These are phyloP conservation scores for Phytophthora pistaciae DNA, from an alignment of 352 stramenopile species.

Conservation along the genomic window DNA sequence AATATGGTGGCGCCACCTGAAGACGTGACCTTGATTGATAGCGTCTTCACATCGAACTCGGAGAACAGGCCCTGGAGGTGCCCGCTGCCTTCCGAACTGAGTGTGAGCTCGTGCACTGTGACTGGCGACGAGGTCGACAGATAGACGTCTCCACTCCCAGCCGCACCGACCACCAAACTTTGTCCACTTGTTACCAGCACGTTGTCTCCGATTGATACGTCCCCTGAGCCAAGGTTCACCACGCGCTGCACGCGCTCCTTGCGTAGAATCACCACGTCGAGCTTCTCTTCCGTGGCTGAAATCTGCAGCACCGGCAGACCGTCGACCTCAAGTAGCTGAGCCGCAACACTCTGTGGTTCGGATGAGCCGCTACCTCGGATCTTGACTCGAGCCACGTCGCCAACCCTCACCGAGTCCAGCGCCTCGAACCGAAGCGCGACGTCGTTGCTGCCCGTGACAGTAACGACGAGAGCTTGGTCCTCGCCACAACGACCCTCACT, in stretches of 20 bases:
- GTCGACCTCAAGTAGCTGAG: slow-evolving; percentile 17
- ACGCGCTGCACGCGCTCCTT: slow-evolving; percentile 19
- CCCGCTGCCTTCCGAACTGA: slow-evolving; percentile 26
- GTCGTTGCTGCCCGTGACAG: slow-evolving; percentile 33
- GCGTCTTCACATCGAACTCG: slow-evolving; percentile 21
- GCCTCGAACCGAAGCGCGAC: slow-evolving; percentile 27
- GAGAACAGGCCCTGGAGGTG: slow-evolving; percentile 23
- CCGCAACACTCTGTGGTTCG: neutral
- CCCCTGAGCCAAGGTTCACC: slow-evolving; percentile 28
- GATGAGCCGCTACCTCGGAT: neutral
- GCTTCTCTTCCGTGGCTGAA: neutral
- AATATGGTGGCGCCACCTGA: slow-evolving; percentile 11
- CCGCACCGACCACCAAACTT: slow-evolving; percentile 10
- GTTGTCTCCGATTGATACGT: slow-evolving; percentile 18
- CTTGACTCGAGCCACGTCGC: slow-evolving; percentile 27
- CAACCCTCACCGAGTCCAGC: neutral
- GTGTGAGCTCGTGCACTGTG: slow-evolving; percentile 14
- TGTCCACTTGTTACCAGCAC: slow-evolving; percentile 21
- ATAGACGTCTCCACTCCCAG: slow-evolving; percentile 23
- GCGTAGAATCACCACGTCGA: slow-evolving; percentile 31
- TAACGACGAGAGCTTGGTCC: slow-evolving; percentile 23
- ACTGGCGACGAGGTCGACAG: slow-evolving; percentile 5
- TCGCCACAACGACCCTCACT: slow-evolving; percentile 13
- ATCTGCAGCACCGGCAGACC: slow-evolving; percentile 29
- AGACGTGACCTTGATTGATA: slow-evolving; percentile 4